phyloP scores from a whole-genome alignment of 2,329 filamentous ascomycete genomes.

The Tolypocladium tropicale region DNA sequence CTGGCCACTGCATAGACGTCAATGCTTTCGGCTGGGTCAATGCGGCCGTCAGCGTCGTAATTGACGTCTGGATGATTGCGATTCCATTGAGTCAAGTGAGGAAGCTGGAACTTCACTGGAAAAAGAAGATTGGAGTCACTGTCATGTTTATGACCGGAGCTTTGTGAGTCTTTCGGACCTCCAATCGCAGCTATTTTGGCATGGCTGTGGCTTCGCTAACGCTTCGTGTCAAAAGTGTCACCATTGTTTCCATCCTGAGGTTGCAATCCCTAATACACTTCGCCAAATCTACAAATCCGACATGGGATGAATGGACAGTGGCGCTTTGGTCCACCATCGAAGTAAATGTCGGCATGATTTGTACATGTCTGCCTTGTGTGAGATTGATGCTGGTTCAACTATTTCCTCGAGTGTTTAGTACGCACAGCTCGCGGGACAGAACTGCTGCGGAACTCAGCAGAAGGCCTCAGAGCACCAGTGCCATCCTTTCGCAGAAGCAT shows the following conservation, averaged over 20 bases:
- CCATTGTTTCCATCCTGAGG: neutral
- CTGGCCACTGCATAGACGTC: slow-evolving; percentile 1
- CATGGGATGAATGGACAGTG: neutral
- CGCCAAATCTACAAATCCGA: neutral
- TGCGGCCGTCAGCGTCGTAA: neutral
- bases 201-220: neutral
- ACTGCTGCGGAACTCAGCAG: neutral
- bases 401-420: neutral
- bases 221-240: neutral
- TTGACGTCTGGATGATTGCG: slow-evolving; percentile 1
- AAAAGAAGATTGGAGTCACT: slow-evolving; percentile 2
- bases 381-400: neutral
- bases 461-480: neutral
- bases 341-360: neutral
- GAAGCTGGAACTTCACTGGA: slow-evolving; percentile 1
- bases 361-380: neutral
- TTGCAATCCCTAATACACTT: neutral
- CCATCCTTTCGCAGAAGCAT: neutral
- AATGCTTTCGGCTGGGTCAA: neutral
- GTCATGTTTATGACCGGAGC: slow-evolving; percentile 3
- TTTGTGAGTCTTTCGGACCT: slow-evolving; percentile 1
- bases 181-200: too few species aligned
- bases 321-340: neutral
- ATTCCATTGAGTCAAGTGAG: slow-evolving; percentile 1
- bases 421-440: neutral